phyloP scores from a whole-genome alignment of 148 eudicot genomes.

The Limonium bicolor region DNA sequence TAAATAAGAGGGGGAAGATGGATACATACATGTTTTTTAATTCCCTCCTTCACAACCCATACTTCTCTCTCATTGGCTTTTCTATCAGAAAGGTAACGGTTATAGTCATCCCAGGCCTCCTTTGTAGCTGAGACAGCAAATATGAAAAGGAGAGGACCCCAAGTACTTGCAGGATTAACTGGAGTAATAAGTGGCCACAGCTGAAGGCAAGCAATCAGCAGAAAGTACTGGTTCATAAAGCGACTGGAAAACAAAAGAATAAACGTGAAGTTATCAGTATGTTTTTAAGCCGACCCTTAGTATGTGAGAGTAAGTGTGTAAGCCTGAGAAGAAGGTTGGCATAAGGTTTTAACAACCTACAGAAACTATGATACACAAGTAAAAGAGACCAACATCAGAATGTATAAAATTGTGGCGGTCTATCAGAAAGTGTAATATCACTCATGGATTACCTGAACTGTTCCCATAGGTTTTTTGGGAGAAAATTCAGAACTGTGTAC shows the following conservation, averaged over 20 bases:
- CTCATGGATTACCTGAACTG: slow-evolving; percentile 83
- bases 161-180: slow-evolving; percentile 95
- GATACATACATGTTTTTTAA: slow-evolving; percentile 52
- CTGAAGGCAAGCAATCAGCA: slow-evolving; percentile 99
- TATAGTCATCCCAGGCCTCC: slow-evolving; percentile 99
- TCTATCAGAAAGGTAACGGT: slow-evolving; percentile 86
- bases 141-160: slow-evolving; percentile 96
- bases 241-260: slow-evolving; percentile 43
- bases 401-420: no score
- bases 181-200: slow-evolving; percentile 97
- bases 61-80: slow-evolving; percentile 96
- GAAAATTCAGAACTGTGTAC: slow-evolving; percentile 70
- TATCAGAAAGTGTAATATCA: no score
- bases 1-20: slow-evolving; percentile 1
- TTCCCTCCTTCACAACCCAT: slow-evolving; percentile 79
- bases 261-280: slow-evolving; percentile 14
- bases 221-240: slow-evolving; percentile 97
- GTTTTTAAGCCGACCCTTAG: no score
- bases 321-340: no score
- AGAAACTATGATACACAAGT: no score
- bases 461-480: slow-evolving; percentile 92
- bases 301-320: no score
- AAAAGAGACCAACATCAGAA: no score
- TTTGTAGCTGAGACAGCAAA: slow-evolving; percentile 91
- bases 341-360: neutral